phyloP scores from a whole-genome alignment of 2,329 filamentous ascomycete species.

The Chaetomiaceae sp. region DNA sequence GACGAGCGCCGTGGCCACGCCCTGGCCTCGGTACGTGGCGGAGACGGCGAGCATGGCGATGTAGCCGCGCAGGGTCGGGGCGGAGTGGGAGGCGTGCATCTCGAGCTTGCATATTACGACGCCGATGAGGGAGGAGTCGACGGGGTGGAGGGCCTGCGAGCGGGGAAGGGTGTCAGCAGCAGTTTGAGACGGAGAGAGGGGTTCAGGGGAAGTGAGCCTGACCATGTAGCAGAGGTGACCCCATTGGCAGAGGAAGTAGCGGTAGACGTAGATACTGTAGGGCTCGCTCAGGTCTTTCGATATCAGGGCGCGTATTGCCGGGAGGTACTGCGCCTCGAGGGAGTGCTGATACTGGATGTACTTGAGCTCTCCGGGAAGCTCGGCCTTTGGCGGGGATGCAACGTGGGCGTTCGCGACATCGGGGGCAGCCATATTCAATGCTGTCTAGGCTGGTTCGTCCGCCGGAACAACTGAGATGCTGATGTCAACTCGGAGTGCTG shows the following conservation, averaged over 20 bases:
- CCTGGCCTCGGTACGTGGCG: slow-evolving; percentile 71
- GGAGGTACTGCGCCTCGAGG: slow-evolving; percentile 63
- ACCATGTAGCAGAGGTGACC: slow-evolving; percentile 96
- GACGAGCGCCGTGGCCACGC: slow-evolving; percentile 87
- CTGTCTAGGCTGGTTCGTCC: background rate
- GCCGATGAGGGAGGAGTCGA: slow-evolving; percentile 66
- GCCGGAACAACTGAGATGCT: too few species aligned
- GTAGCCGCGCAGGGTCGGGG: slow-evolving; percentile 74
- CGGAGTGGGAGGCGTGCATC: slow-evolving; percentile 76
- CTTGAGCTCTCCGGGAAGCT: slow-evolving; percentile 45
- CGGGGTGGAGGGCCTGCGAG: slow-evolving; percentile 54
- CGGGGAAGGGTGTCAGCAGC: slow-evolving; percentile 1
- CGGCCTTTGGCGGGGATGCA: slow-evolving; percentile 32
- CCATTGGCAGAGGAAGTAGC: slow-evolving; percentile 98
- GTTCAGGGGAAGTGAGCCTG: background rate
- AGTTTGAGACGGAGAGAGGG: background rate
- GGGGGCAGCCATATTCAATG: background rate
- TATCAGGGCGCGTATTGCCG: slow-evolving; percentile 86
- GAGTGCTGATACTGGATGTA: slow-evolving; percentile 61
- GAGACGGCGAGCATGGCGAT: slow-evolving; percentile 98
- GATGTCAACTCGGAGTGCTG: too few species aligned
- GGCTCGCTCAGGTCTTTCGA: slow-evolving; percentile 95
- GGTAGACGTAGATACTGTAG: slow-evolving; percentile 98
- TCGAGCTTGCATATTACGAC: slow-evolving; percentile 96
- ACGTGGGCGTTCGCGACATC: slow-evolving; percentile 25